Conservation (phyloP, 345 rosid species). For the rapeseed (Brassica napus) region DNA sequence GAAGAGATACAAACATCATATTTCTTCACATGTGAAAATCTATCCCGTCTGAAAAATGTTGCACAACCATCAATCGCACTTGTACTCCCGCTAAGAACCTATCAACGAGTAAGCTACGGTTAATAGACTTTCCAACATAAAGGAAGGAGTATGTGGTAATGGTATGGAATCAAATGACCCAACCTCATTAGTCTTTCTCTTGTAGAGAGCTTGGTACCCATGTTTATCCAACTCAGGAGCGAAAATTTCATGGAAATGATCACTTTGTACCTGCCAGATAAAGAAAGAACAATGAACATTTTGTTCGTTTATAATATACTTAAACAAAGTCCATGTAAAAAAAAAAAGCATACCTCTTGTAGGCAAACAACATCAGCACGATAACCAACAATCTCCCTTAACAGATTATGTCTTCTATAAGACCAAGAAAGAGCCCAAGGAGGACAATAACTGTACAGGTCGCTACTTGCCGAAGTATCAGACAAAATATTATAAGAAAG, state of each 20-base stretch:
- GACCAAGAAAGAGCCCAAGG: constrained; percentile 99
- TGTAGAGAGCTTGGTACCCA: not conserved
- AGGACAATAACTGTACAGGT: constrained; percentile 82
- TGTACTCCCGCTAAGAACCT: constrained; percentile 78
- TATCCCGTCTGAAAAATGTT: constrained; percentile 93
- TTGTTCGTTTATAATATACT: not conserved
- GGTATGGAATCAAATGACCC: constrained; percentile 36
- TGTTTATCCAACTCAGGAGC: constrained; percentile 1
- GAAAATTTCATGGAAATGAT: constrained; percentile 70
- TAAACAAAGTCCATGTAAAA: not conserved
- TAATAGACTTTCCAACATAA: too few relatives aligned
- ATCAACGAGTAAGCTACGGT: constrained; percentile 10
- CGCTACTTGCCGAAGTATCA: constrained; percentile 75
- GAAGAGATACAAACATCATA: constrained; percentile 69
- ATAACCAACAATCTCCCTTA: constrained; percentile 92
- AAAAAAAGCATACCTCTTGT: constrained; percentile 83
- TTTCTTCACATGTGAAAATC: constrained; percentile 96
- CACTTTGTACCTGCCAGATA: constrained; percentile 79
- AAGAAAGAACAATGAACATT: not conserved
- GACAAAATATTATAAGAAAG: constrained; percentile 94
- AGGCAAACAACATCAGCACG: constrained; percentile 96
- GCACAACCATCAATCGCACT: constrained; percentile 89
- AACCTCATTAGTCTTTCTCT: constrained; percentile 87
- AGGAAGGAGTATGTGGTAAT: too few relatives aligned
- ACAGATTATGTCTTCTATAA: constrained; percentile 90